Evolutionary conservation across 345 rosid genomes (phyloP), one percentile per base, ranked within the genome.

Genomic region (Brassica cretica): DNA sequence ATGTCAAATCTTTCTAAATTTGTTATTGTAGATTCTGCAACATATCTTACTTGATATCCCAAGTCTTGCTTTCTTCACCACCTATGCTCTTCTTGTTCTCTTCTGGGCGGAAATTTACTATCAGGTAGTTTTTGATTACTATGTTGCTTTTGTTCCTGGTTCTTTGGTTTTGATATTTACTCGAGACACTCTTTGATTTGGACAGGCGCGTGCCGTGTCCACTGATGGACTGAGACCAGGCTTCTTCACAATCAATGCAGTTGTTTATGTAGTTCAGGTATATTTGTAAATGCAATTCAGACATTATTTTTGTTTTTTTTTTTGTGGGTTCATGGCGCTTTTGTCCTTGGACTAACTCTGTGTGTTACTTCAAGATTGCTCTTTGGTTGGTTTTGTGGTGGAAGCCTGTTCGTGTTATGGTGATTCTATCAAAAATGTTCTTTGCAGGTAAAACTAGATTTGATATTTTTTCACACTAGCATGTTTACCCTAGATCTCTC

Each of bases 101-200:
- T 93, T 93, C 78, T 93, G 98, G 98, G 98, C 98, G 1, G 98
- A 93, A 82, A 93, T 93, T 61, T 93, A 93, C 82, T 89, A 91
- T 76, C 98, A 93, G 98, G 98, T 90, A 14, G 6, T 61, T 10
- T 53, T 70, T 24, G 2, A 49, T 32, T 8, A 62, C 35, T 66
- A 1, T 51, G 46, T 15, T 39, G 0, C 16, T 5, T 62, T 62
- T 6, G 10, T 0, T 1, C 1, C 27, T 29, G 67, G 32, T 15
- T 55, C 25, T 56, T 30, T 35, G 49, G 65, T 5, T 25, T 70
- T 49, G 68, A 5, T 58, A 21, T n/a, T 53, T 75, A 72, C 53
- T 76, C 24, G 2, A 32, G 49, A 69, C 33, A 27, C 2, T 58
- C 66, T 71, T 27, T 70, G 58, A 21, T 70, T 24, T 41, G 25